Evolutionary conservation across 176 grass and related monocot genomes (phyloP).

Genomic region (Cymbopogon citratus): DNA sequence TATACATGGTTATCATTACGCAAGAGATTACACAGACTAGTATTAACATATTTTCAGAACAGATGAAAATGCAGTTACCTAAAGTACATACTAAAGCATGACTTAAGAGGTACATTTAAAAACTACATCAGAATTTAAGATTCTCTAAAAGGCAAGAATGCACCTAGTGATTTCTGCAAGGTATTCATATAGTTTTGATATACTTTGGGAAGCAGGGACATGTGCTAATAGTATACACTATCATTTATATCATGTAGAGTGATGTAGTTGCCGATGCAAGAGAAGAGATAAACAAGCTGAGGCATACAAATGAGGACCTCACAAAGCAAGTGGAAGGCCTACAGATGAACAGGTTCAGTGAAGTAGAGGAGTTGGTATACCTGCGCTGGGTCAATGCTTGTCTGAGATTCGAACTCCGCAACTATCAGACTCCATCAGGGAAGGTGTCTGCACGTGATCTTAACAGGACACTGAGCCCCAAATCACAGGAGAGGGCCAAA

Average conservation of each 20-base stretch:
- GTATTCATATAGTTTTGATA: background rate
- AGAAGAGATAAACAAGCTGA: slow-evolving; percentile 70
- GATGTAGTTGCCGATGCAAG: slow-evolving; percentile 60
- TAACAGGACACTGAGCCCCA: slow-evolving; percentile 82
- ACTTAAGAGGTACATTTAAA: slow-evolving; percentile 15
- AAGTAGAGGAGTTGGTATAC: slow-evolving; percentile 94
- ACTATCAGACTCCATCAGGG: slow-evolving; percentile 63
- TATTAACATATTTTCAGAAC: background rate
- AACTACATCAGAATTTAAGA: background rate
- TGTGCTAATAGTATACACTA: slow-evolving; percentile 8
- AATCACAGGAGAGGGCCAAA: slow-evolving; percentile 76
- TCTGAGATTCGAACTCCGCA: slow-evolving; percentile 81
- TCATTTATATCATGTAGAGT: slow-evolving; percentile 45
- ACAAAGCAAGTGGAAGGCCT: slow-evolving; percentile 95
- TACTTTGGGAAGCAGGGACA: background rate
- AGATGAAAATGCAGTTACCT: background rate
- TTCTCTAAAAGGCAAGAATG: background rate
- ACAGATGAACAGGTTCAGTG: slow-evolving; percentile 91
- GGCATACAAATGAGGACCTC: slow-evolving; percentile 77
- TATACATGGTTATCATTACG: background rate
- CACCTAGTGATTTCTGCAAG: background rate
- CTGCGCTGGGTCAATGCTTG: slow-evolving; percentile 93
- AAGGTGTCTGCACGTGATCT: slow-evolving; percentile 76
- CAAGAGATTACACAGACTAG: background rate
- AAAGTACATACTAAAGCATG: slow-evolving; percentile 3